Percentiles rank a stretch among this genome's conserved stretches.
phyloP scores from a whole-genome alignment of 371 early-diverging fungal genomes.

The Coemansia sp. region DNA sequence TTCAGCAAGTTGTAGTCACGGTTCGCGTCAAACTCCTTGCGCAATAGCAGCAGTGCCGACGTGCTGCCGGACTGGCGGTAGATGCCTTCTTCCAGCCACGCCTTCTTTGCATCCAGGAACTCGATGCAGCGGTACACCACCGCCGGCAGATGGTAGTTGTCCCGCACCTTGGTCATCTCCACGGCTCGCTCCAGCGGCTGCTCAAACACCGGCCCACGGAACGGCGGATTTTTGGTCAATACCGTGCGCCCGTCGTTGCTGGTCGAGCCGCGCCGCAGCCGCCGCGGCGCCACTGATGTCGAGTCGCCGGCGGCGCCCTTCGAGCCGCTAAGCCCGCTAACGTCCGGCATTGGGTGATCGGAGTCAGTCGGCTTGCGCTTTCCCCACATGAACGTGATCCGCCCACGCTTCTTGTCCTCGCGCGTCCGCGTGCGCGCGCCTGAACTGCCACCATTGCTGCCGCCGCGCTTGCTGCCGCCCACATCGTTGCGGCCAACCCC shows the following conservation, averaged over 20 bases:
- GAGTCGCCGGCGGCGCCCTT: constrained; percentile 3
- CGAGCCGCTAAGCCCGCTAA: constrained; percentile 4
- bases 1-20: constrained; percentile 53
- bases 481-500: constrained; percentile 42
- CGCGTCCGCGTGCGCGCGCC: constrained; percentile 27
- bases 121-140: constrained; percentile 94
- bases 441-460: constrained; percentile 5
- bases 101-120: constrained; percentile 82
- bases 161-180: constrained; percentile 61
- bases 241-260: constrained; percentile 20
- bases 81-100: constrained; percentile 89
- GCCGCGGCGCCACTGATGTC: constrained; percentile 24
- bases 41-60: constrained; percentile 67
- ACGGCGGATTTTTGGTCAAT: constrained; percentile 6
- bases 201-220: constrained; percentile 66
- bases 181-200: constrained; percentile 68
- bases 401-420: constrained; percentile 55
- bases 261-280: constrained; percentile 47
- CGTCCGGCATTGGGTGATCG: constrained; percentile 30
- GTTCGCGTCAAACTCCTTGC: constrained; percentile 71
- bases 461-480: not conserved
- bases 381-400: constrained; percentile 54
- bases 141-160: constrained; percentile 80
- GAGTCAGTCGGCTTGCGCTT: constrained; percentile 36
- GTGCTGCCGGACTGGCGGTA: constrained; percentile 87